Evolutionary conservation across 441 rosid species (phyloP).

Genomic region (Erodium moschatum): DNA sequence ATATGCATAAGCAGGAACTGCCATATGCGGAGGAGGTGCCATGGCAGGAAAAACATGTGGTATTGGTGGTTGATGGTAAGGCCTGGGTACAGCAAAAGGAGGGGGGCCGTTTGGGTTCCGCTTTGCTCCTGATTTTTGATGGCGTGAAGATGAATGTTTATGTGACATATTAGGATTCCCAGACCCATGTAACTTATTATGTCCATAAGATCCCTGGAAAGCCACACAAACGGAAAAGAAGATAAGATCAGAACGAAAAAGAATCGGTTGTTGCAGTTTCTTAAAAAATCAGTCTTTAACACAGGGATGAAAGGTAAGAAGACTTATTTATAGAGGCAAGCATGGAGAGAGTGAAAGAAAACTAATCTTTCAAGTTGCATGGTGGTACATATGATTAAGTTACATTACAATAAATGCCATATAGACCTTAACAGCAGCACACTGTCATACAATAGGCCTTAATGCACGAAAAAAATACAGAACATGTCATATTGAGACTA

Average conservation of each 20-base stretch:
- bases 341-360: neutral
- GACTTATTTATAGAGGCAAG: neutral
- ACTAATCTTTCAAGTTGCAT: neutral
- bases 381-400: neutral
- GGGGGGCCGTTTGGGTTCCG: constrained; percentile 47
- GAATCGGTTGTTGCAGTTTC: constrained; percentile 1
- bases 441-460: neutral
- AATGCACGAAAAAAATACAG: neutral
- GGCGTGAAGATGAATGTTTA: constrained; percentile 44
- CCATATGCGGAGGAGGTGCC: constrained; percentile 54
- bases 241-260: constrained; percentile 6
- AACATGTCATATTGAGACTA: neutral
- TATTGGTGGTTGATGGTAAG: constrained; percentile 44
- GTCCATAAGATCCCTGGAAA: constrained; percentile 46
- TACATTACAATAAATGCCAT: neutral
- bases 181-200: constrained; percentile 42
- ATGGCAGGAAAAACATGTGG: constrained; percentile 52
- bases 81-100: constrained; percentile 42
- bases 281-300: too few species aligned
- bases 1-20: constrained; percentile 52
- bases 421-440: too few species aligned
- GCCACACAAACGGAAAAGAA: constrained; percentile 19
- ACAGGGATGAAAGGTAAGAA: neutral
- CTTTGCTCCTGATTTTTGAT: constrained; percentile 56
- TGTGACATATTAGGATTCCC: constrained; percentile 44